Base-by-base conservation (phyloP, 768 basidiomycete genomes). In the Lactarius hengduanensis region DNA sequence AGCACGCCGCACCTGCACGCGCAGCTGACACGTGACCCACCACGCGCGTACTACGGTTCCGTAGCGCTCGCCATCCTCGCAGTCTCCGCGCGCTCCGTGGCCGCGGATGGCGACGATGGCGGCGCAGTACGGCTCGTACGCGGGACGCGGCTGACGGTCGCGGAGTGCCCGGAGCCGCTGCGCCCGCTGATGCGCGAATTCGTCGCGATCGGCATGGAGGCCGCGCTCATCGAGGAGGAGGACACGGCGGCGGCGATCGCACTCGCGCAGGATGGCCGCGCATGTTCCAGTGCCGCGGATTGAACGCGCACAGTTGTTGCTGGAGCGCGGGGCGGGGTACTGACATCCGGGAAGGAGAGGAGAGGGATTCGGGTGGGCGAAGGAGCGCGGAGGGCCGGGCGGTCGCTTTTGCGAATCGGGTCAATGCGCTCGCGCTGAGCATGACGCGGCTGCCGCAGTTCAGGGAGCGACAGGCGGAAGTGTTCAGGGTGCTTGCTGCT, bases 1-100 rank as follows among this genome's bases (percentile, higher is more conserved):
- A 78, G 78, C 4, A 82, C 80, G 15, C 81, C 83, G 0, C 78
- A 81, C 3, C 81, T 94, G 7, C 83, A 83, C 3, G 64, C 71
- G 0, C 80, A 89, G 11, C 82, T 94, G 63, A 77, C 77, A n/a
- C 71, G 72, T 16, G 91, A 94, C 72, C 85, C 86, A 0, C 77
- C 88, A 0, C 82, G 90, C 22, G 92, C 91, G 0, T 94, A 93
- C 79, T 95, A 91, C 72, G 86, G 88, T 18, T 80, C 87, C 0
- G 90, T 93, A 57, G 82, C 89, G 1, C 76, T 86, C 57, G 90
- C 93, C 59, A 84, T 94, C 63, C 80, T 94, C 34, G 82, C 86
- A 64, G 86, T 92, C 58, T 81, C 88, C 4, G 80, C 82, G 0
- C 80, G 77, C 4, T 78, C 82, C 0, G 74, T 86, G 0, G 81